phyloP scores from a whole-genome alignment of 2,329 filamentous ascomycete genomes.

The Phoma sp. region DNA sequence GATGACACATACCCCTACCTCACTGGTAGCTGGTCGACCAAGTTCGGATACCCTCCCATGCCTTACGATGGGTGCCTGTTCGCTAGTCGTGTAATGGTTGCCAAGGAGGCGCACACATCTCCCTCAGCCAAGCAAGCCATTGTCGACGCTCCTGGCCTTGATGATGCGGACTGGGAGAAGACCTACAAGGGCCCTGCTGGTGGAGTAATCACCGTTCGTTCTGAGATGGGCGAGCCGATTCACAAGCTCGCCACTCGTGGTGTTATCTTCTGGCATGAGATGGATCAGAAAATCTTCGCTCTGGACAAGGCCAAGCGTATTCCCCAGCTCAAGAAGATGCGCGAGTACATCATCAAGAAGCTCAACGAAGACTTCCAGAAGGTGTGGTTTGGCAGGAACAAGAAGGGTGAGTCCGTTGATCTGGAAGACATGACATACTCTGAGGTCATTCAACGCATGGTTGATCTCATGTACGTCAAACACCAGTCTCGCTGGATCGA shows the following conservation, averaged over 20 bases:
- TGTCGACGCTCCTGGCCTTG: conserved; percentile 52
- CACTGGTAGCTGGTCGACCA: conserved; percentile 54
- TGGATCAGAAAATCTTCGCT: conserved; percentile 98
- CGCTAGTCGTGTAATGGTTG: conserved; percentile 58
- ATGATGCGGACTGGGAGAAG: conserved; percentile 56
- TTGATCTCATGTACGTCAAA: conserved; percentile 57
- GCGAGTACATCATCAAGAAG: conserved; percentile 55
- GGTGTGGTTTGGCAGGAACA: conserved; percentile 57
- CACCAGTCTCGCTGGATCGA: conserved; percentile 57
- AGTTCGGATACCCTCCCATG: conserved; percentile 55
- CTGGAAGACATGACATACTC: conserved; percentile 59
- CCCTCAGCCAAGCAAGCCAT: conserved; percentile 55
- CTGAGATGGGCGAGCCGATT: conserved; percentile 99
- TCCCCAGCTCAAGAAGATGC: conserved; percentile 53
- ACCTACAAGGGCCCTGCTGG: conserved; percentile 75
- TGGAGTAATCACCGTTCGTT: conserved; percentile 94
- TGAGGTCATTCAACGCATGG: conserved; percentile 55
- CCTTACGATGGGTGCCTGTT: conserved; percentile 58
- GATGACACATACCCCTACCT: conserved; percentile 59
- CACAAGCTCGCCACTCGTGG: conserved; percentile 98
- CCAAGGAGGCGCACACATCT: conserved; percentile 56
- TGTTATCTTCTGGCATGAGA: conserved; percentile 96
- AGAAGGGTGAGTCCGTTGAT: conserved; percentile 53
- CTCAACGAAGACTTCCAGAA: conserved; percentile 60
- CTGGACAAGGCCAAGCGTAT: conserved; percentile 78